Evolutionary conservation across 202 grass and related monocot genomes (phyloP).

Genomic region (Setaria viridis): DNA sequence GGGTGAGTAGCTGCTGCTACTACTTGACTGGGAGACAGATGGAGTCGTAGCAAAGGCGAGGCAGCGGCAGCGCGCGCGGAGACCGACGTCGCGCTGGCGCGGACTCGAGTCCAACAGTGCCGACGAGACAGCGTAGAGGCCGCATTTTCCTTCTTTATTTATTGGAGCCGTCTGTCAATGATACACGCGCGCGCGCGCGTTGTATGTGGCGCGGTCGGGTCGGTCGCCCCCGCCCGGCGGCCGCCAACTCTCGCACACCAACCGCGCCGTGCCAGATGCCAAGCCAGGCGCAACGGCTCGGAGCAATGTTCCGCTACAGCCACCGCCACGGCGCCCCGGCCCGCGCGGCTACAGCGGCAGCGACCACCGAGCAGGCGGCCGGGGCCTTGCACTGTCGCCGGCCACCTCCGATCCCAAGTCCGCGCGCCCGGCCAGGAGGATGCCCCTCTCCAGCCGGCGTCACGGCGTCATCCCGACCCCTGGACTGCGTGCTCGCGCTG

Average conservation of each 20-base stretch:
- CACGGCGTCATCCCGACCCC: not conserved
- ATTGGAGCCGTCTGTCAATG: constrained; percentile 34
- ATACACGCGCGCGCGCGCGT: constrained; percentile 42
- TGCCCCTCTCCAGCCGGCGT: not conserved
- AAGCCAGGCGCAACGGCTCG: not conserved
- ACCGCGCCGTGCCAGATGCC: not conserved
- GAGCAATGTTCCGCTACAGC: constrained; percentile 13
- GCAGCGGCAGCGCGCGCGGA: not conserved
- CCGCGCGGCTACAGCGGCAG: not conserved
- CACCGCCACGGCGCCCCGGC: not conserved
- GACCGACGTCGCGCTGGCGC: constrained; percentile 12
- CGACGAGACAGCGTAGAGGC: not conserved
- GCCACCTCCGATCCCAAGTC: too few relatives aligned
- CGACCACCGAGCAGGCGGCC: too few relatives aligned
- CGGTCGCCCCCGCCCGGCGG: not conserved
- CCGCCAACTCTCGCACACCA: not conserved
- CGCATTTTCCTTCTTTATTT: not conserved
- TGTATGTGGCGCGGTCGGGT: not conserved
- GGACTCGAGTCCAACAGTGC: constrained; percentile 49
- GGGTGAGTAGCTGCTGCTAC: not conserved
- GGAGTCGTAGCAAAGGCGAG: not conserved
- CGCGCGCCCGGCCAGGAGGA: too few relatives aligned
- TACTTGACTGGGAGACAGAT: not conserved
- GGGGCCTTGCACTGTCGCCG: too few relatives aligned
- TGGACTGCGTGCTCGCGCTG: not conserved